Evolutionary conservation across 2,329 filamentous ascomycete species (phyloP), one percentile per base, ranked within the genome.

Genomic region (Ploettnerulaceae sp.): DNA sequence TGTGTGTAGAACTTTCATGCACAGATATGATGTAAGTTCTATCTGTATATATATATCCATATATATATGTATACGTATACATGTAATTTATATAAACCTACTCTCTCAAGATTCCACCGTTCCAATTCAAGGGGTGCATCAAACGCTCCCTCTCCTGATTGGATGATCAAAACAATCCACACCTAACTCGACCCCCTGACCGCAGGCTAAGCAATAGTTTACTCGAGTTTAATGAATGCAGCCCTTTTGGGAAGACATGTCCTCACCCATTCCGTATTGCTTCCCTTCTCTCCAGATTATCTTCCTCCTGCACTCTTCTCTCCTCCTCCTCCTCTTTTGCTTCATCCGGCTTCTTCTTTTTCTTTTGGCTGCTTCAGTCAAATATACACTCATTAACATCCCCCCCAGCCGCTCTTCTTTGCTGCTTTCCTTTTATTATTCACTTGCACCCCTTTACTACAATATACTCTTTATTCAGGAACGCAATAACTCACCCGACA

Each of bases 291-390:
- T 40, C 29, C 15, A 28, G 45, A 14, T 45, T 29, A 15, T 40
- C 31, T 28, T 39, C 26, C 42, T 51, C 45, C 31, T 43, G 31
- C 24, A 37, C 35, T 36, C 49, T 45, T 48, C 36, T 34, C 48
- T 43, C 42, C 32, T 21, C 42, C 45, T 28, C 48, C 54, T 54
- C 47, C 46, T 48, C 34, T 45, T 25, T 39, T 38, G 20, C 31
- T 49, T 44, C 47, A 45, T 35, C 37, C 45, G 45, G 42, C 45
- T 51, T 47, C 41, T 48, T 44, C 43, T 48, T 42, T 33, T 47
- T 46, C 48, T 50, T 53, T 54, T 57, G 53, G 47, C 49, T 54
- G 45, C 47, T 58, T 48, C 48, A 47, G 50, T 51, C 51, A 54
- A 47, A 43, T 51, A 28, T 46, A 49, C 56, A 47, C 57, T 57